Evolutionary conservation across 2,329 filamentous ascomycete genomes (phyloP), one percentile per base, ranked within the genome.

Genomic region (Colletotrichum liaoningense): DNA sequence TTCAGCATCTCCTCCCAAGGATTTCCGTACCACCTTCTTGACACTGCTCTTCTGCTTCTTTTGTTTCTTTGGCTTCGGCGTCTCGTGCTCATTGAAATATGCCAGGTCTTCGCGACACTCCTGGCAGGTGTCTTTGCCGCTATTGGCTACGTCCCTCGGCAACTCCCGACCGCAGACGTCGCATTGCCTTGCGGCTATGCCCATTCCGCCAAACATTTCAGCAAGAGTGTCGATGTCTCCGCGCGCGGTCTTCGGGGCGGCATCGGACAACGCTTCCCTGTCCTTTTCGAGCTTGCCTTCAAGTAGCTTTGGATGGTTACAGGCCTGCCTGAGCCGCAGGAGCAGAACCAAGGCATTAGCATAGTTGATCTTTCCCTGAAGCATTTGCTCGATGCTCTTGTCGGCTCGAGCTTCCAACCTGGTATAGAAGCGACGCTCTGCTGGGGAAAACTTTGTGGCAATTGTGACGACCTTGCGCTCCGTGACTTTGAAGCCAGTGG

Each of bases 291-390:
- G 87, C 79, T 97, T 96, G 75, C 92, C 93, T 76, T 94, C 94
- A 14, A 98, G 93, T 58, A 99, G 87, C 76, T 95, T 93, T 0
- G 95, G 95, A 80, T 99, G 97, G 79, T 99, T 98, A 82, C 97
- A 99, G 24, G 95, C 94, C 82, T 99, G 97, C 73, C 97, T 90
- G 73, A 99, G 87, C 52, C 97, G 92, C 69, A 99, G 86, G n/a
- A 99, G 89, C 74, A 99, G 86, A 14, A 98, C 95, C 79, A 99
- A 90, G 22, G 97, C 97, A 78, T 95, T 97, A 72, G 97, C 96
- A 80, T 98, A 98, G 84, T 95, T 97, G 66, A 95, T 86, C 79
- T 94, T 91, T 7, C 91, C 92, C 63, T 90, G 91, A 92, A 98
- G 95, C 93, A 98, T 97, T 80, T 92, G 90, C 78, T 97, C 92